phyloP scores from a whole-genome alignment of 2,329 filamentous ascomycete species.

The Dothideomycetidae sp. region DNA sequence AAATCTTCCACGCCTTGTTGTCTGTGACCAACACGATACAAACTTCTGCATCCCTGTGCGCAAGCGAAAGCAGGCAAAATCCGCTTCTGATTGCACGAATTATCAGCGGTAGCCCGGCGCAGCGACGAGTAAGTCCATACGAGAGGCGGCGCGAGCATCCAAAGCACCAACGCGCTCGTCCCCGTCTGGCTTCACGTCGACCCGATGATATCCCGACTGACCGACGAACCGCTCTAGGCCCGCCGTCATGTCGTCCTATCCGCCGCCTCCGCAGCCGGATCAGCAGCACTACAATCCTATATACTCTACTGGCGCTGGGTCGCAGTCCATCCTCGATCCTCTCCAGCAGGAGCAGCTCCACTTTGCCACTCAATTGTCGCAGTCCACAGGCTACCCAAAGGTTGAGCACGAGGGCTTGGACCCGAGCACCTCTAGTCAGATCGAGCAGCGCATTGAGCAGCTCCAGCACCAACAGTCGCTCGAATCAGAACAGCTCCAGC shows the following conservation, averaged over 20 bases:
- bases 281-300: constrained; percentile 23
- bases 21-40: not conserved
- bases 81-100: no score
- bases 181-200: not conserved
- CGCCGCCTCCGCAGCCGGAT: constrained; percentile 22
- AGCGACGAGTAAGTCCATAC: no score
- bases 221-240: constrained; percentile 3
- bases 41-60: no score
- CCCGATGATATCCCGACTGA: not conserved
- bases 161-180: not conserved
- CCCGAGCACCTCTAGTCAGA: constrained; percentile 14
- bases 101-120: no score
- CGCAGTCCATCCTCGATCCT: constrained; percentile 21
- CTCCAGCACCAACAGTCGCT: constrained; percentile 17
- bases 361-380: constrained; percentile 20
- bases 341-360: constrained; percentile 22
- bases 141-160: no score
- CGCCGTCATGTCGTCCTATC: constrained; percentile 22
- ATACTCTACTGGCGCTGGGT: constrained; percentile 19
- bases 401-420: constrained; percentile 16
- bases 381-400: constrained; percentile 22
- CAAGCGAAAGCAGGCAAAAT: no score
- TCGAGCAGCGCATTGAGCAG: constrained; percentile 19
- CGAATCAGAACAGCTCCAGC: constrained; percentile 7
- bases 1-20: not conserved